Percentiles rank a stretch among this genome's conserved stretches.
These are phyloP conservation scores for Diplogelasinospora grovesii DNA, from an alignment of 495 filamentous ascomycete genomes.

Conservation along the genomic window DNA sequence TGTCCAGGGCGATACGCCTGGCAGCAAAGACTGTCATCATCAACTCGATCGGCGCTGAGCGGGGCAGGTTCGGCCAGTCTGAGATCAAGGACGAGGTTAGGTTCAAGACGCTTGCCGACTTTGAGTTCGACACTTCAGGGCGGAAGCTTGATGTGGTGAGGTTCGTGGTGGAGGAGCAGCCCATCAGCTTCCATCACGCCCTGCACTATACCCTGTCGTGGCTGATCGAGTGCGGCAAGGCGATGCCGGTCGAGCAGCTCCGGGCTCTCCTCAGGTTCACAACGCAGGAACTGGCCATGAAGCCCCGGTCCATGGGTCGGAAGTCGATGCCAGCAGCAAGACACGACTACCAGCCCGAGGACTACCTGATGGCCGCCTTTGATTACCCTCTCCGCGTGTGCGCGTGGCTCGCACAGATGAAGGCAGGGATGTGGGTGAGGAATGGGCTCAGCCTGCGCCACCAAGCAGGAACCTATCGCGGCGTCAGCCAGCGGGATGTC, in stretches of 20 bases:
- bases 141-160: constrained; percentile 65
- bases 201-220: constrained; percentile 97
- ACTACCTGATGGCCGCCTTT: constrained; percentile 80
- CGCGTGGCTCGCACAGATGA: constrained; percentile 96
- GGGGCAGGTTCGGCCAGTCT: constrained; percentile 74
- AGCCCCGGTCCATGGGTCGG: constrained; percentile 47
- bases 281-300: constrained; percentile 50
- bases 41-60: constrained; percentile 83
- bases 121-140: constrained; percentile 68
- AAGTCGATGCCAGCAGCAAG: constrained; percentile 48
- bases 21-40: constrained; percentile 72
- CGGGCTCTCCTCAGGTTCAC: constrained; percentile 58
- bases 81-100: constrained; percentile 79
- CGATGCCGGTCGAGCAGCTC: constrained; percentile 60
- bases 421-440: constrained; percentile 95
- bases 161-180: constrained; percentile 78
- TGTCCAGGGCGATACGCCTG: constrained; percentile 66
- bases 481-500: constrained; percentile 79
- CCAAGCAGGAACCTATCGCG: constrained; percentile 87
- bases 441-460: constrained; percentile 94
- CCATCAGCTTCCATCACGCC: constrained; percentile 96
- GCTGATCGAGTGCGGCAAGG: constrained; percentile 84
- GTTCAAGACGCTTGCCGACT: constrained; percentile 70
- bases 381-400: constrained; percentile 91
- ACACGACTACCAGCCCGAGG: constrained; percentile 52